Evolutionary conservation across 1,284 basidiomycete genomes (phyloP), one percentile per base, ranked within the genome.

Genomic region (Exsudoporus floridanus): DNA sequence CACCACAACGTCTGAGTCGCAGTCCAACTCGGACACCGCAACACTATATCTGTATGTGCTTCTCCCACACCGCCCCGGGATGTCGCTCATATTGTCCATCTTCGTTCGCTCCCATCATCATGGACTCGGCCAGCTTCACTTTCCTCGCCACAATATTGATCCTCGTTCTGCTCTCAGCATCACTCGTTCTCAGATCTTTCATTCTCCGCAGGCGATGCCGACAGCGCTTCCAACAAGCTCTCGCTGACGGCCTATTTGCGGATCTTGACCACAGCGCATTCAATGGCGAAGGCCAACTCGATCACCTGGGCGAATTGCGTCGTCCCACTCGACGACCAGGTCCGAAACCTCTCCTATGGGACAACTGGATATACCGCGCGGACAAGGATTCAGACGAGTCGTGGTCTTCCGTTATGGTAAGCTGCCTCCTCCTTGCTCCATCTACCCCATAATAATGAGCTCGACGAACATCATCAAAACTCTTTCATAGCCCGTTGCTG

Each of bases 141-240:
- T 88, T 88, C 64, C 78, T 88, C 35, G 84, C 84, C 23, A 86
- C 85, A 1, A 77, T 88, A 31, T 75, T 86, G 59, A 73, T 88
- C 42, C 77, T 88, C 49, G 74, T 88, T 13, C 73, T 81, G 48
- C 77, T 88, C 48, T 87, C 84, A 14, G 80, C 74, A 43, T 77
- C 79, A 7, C 83, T 88, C 58, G 77, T 87, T 53, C 70, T 82
- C 47, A 78, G 86, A 44, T 84, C 85, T 0, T 81, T 81, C 56
- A 64, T 84, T 56, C 62, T 84, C 31, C 79, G 86, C n/a, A 73
- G 83, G 23, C 77, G 82, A 25, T 81, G 80, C 67, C 78, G 78
- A 46, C 73, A 72, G 13, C 74, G 72, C 19, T 59, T 83, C 30
- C 75, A 79, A 39, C 76, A 76, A n/a, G 79, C 80, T 0, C 63